Evolutionary conservation across 495 filamentous ascomycete species (phyloP).

Genomic region (Talaromyces wortmannii): DNA sequence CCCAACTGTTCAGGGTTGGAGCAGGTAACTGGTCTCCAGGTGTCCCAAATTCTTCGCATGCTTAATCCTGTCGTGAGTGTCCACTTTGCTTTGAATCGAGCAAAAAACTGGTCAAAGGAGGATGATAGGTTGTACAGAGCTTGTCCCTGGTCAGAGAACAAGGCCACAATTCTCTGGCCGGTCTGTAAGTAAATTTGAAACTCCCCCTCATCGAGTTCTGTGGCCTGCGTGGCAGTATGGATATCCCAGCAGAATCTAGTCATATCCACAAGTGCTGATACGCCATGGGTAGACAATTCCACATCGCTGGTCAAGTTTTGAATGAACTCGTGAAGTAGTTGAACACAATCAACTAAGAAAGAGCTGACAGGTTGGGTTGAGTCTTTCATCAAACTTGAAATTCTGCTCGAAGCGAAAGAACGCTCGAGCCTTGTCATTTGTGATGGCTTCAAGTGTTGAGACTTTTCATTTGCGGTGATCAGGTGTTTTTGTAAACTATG

Average conservation of each 20-base stretch:
- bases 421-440: conserved; percentile 64
- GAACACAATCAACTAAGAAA: conserved; percentile 37
- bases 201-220: conserved; percentile 43
- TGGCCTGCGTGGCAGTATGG: conserved; percentile 33
- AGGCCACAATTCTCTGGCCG: conserved; percentile 27
- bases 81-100: conserved; percentile 40
- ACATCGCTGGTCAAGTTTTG: conserved; percentile 21
- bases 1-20: conserved; percentile 41
- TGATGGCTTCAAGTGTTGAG: conserved; percentile 44
- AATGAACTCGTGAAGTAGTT: conserved; percentile 31
- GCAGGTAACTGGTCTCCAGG: conserved; percentile 59
- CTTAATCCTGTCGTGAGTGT: conserved; percentile 67
- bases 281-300: conserved; percentile 17
- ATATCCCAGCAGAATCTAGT: conserved; percentile 54
- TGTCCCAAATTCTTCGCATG: conserved; percentile 80
- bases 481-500: conserved; percentile 30
- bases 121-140: conserved; percentile 23
- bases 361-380: conserved; percentile 49
- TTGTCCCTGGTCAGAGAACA: conserved; percentile 16
- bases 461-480: conserved; percentile 26
- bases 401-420: conserved; percentile 50
- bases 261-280: conserved; percentile 32
- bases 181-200: conserved; percentile 50
- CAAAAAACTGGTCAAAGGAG: conserved; percentile 30
- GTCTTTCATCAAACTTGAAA: conserved; percentile 56